phyloP scores from a whole-genome alignment of 129 eudicot species.

The Centaurea solstitialis region DNA sequence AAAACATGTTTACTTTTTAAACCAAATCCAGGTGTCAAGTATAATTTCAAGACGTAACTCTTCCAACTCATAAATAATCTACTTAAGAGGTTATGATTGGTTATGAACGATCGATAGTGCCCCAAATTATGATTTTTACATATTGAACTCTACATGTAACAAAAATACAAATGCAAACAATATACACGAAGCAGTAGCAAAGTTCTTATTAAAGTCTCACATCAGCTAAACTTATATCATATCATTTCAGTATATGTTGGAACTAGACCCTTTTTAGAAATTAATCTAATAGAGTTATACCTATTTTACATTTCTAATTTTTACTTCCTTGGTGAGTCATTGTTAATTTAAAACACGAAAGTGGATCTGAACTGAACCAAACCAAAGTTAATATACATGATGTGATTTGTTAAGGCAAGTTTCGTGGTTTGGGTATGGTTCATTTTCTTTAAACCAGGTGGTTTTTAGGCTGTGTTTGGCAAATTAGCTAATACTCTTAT shows the following conservation, averaged over 20 bases:
- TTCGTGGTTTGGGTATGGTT: background rate
- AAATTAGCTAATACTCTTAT: too few species aligned
- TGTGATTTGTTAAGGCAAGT: background rate
- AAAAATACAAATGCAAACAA: background rate
- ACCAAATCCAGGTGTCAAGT: background rate
- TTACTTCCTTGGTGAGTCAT: background rate
- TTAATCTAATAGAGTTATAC: background rate
- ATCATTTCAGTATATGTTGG: too few species aligned
- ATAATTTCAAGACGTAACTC: background rate
- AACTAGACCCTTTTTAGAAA: too few species aligned
- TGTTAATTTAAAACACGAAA: background rate
- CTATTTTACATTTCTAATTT: background rate
- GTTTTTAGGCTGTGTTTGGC: too few species aligned
- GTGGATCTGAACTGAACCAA: background rate
- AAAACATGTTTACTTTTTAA: too few species aligned
- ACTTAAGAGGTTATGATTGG: background rate
- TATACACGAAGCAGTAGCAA: background rate
- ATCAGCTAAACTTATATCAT: background rate
- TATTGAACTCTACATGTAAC: background rate
- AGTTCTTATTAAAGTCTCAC: too few species aligned
- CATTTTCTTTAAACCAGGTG: too few species aligned
- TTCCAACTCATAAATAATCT: background rate
- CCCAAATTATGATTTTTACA: background rate
- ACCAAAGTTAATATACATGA: background rate
- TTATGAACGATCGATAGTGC: background rate